These are phyloP conservation scores for Hygrophoropsis aurantiaca DNA, from an alignment of 768 basidiomycete genomes.

Conservation along the genomic window DNA sequence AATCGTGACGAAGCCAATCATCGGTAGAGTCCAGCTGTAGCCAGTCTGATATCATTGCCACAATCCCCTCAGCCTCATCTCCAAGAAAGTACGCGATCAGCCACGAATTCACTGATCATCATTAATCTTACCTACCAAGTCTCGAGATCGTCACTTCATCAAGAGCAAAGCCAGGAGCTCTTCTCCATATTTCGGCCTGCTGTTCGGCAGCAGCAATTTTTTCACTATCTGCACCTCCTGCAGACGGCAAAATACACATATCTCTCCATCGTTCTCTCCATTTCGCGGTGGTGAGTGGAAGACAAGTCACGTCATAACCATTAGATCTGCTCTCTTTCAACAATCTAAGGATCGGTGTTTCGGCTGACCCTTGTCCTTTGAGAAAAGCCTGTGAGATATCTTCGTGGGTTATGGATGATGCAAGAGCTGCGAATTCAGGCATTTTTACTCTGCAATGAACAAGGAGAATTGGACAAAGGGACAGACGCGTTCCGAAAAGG, in stretches of 20 bases:
- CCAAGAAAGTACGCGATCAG: background rate
- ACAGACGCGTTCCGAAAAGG: background rate
- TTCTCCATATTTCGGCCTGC: constrained; percentile 85
- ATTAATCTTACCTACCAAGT: constrained; percentile 58
- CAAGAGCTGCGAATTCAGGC: constrained; percentile 28
- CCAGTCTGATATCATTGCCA: constrained; percentile 89
- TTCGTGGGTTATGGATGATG: constrained; percentile 27
- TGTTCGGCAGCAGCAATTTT: constrained; percentile 49
- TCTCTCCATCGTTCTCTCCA: constrained; percentile 89
- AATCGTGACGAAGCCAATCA: constrained; percentile 93
- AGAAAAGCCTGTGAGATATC: constrained; percentile 38
- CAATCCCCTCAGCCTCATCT: constrained; percentile 76
- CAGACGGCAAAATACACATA: constrained; percentile 75
- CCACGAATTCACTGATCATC: background rate
- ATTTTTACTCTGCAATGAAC: constrained; percentile 8
- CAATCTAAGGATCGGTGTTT: constrained; percentile 52
- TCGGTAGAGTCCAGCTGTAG: constrained; percentile 90
- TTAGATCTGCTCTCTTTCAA: constrained; percentile 53
- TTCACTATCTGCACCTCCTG: constrained; percentile 33
- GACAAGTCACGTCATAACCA: constrained; percentile 73
- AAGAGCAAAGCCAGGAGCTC: constrained; percentile 70
- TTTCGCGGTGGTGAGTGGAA: constrained; percentile 85
- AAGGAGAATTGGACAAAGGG: background rate
- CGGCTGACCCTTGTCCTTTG: constrained; percentile 22
- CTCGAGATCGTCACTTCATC: constrained; percentile 90